Evolutionary conservation across 805 yeast genomes (phyloP), one percentile per base, ranked within the genome.

Genomic region (Starmerella bacillaris): DNA sequence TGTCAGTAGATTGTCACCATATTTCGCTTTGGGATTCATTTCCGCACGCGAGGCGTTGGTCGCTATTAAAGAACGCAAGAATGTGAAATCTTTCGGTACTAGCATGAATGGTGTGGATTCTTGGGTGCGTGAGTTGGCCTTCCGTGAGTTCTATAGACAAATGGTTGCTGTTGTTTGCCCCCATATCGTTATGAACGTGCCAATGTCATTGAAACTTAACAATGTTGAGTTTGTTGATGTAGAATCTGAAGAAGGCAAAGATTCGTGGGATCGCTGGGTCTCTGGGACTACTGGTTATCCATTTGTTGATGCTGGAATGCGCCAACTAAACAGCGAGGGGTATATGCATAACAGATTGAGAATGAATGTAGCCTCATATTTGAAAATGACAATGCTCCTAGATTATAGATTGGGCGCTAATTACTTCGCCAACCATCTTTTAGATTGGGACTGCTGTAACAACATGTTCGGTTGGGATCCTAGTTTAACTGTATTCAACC

Each of bases 381-480:
- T 70, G 29, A 47, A 66, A 5, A 68, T 68, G 46, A 63, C 68
- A 39, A 48, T 70, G 16, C 53, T 65, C 16, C 53, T 67, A 6
- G 74, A 69, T 46, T 70, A 71, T 70, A 57, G 73, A 33, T 54
- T 60, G 48, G 76, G 76, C 0, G 70, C 67, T 43, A 51, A 55
- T 24, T 69, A 61, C 56, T 70, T 70, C 46, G 58, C 64, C 46
- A 56, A 58, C 42, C 59, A 59, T 37, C 53, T 70, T 31, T 49
- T 67, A 1, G 74, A 70, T 47, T 64, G 64, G 18, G 76, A 70
- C 46, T 58, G 67, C 41, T 59, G 68, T 21, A 65, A 70, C 28
- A 70, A 70, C 48, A 59, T 61, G 31, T 72, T 70, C 5, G 74
- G 74, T 2, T 70, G 74, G 76, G 74, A 68, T 45, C 74, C 74